Evolutionary conservation across 805 yeast genomes (phyloP).

Genomic region (Kuraishia ogatae): DNA sequence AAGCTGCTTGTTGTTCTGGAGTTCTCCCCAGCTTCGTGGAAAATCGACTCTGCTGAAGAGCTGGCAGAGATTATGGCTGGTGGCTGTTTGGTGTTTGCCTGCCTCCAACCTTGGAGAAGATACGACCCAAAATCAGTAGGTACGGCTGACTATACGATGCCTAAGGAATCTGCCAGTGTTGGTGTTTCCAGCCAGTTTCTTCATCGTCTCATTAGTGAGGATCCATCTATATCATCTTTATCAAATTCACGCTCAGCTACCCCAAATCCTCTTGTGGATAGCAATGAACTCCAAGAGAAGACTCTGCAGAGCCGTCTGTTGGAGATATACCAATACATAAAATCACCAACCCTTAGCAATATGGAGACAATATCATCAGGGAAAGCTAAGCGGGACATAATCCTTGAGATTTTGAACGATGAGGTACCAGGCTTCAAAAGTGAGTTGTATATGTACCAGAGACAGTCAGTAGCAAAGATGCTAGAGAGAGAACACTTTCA

Average conservation of each 20-base stretch:
- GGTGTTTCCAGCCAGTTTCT: slow-evolving; percentile 19
- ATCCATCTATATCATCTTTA: slow-evolving; percentile 7
- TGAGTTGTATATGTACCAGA: slow-evolving; percentile 46
- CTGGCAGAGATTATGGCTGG: slow-evolving; percentile 2
- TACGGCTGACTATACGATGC: slow-evolving; percentile 4
- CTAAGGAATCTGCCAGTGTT: slow-evolving; percentile 1
- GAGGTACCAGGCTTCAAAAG: slow-evolving; percentile 40
- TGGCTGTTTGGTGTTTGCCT: slow-evolving; percentile 11
- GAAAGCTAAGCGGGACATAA: slow-evolving; percentile 11
- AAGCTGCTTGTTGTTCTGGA: slow-evolving; percentile 33
- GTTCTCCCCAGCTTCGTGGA: slow-evolving; percentile 31
- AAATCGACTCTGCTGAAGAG: slow-evolving; percentile 6
- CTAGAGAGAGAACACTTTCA: slow-evolving; percentile 37
- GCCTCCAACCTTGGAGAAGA: slow-evolving; percentile 6
- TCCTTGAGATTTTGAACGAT: slow-evolving; percentile 17
- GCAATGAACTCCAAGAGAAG: slow-evolving; percentile 7
- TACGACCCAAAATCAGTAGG: slow-evolving; percentile 12
- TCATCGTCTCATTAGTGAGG: slow-evolving; percentile 23
- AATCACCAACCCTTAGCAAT: slow-evolving; percentile 19
- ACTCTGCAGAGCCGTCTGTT: slow-evolving; percentile 13
- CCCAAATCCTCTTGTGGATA: background rate
- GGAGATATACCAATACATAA: slow-evolving; percentile 26
- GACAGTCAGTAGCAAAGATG: slow-evolving; percentile 55
- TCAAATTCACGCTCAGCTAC: background rate
- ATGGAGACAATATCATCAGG: slow-evolving; percentile 10